Base-by-base conservation (phyloP, 208 protist species). In the Leishmania amazonensis region DNA sequence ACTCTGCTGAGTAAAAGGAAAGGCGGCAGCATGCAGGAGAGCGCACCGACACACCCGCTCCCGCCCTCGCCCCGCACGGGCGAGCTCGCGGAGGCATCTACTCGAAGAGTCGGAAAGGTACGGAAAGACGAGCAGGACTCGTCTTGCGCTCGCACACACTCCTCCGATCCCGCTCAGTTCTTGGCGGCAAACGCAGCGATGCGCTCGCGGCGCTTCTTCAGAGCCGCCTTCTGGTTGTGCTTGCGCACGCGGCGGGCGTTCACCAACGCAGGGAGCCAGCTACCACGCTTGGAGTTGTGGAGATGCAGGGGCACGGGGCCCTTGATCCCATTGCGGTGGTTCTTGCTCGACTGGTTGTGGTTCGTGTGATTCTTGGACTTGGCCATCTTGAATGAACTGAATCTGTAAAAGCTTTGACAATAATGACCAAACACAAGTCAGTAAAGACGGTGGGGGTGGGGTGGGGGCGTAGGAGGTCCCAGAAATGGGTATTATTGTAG, bases 321-420 rank as follows among this genome's bases (percentile, higher is more conserved):
- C 83, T 94, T 94, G 75, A 98, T 96, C 79, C 94, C 95, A 86
- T 97, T 98, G 86, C 93, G 89, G 92, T 98, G 95, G 86, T 96
- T 96, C 93, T 98, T 98, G 82, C 86, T 86, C 85, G 93, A 97
- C 89, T 98, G 94, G 90, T 98, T 98, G 92, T 98, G 95, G 91
- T 98, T 98, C 17, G 95, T 98, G 91, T 98, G 95, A 90, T 98
- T 98, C 93, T 98, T 98, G 71, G 95, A 98, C 94, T 98, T 98
- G 82, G 95, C 95, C 95, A 98, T 98, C 80, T 64, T 85, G 64
- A 76, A 72, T 58, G 79, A 80, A 54, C 57, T 65, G 53, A 72
- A 64, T 57, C 15, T 82, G 62, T 72, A 53, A 28, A 71, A n/a
- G 45, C 58, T 21, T 2, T 35, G 6, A 24, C 11, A 51, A 54